These are phyloP conservation scores for Fraxinus quadrangulata DNA, from an alignment of 257 asterid genomes.

Conservation along the genomic window DNA sequence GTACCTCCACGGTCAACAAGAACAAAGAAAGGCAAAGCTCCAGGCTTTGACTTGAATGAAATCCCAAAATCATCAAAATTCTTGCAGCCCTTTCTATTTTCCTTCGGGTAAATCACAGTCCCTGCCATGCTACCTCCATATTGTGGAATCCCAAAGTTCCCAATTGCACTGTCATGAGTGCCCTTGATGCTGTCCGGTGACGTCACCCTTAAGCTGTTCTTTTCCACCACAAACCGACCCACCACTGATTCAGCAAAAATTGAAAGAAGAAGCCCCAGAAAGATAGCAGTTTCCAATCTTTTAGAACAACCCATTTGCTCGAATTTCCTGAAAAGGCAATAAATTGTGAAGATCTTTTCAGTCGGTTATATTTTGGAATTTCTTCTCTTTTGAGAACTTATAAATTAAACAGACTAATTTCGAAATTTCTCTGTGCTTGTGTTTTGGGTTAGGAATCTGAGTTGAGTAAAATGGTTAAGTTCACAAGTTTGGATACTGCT, in stretches of 20 bases:
- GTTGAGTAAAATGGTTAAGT: conserved; percentile 16
- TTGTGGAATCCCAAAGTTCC: conserved; percentile 92
- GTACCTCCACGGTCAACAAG: conserved; percentile 96
- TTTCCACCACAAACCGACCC: conserved; percentile 88
- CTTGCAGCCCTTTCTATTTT: conserved; percentile 73
- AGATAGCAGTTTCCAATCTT: conserved; percentile 43
- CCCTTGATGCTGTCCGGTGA: conserved; percentile 85
- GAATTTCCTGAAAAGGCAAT: conserved; percentile 21
- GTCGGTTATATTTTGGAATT: neutral
- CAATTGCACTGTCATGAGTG: conserved; percentile 79
- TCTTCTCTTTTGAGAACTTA: neutral
- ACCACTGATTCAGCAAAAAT: conserved; percentile 41
- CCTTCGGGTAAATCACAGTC: conserved; percentile 66
- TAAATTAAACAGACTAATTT: neutral
- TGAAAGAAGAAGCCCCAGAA: conserved; percentile 48
- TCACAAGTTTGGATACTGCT: neutral
- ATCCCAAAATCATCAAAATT: conserved; percentile 57
- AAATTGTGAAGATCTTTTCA: conserved; percentile 10
- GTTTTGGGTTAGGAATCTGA: conserved; percentile 10
- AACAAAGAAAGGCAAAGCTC: conserved; percentile 81
- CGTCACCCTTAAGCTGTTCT: conserved; percentile 83
- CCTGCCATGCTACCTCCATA: conserved; percentile 97
- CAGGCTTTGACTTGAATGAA: conserved; percentile 75
- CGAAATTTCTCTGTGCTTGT: conserved; percentile 16
- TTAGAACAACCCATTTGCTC: conserved; percentile 54